These are phyloP conservation scores for Exophiala spinifera DNA, from an alignment of 2,329 filamentous ascomycete genomes.

Conservation along the genomic window DNA sequence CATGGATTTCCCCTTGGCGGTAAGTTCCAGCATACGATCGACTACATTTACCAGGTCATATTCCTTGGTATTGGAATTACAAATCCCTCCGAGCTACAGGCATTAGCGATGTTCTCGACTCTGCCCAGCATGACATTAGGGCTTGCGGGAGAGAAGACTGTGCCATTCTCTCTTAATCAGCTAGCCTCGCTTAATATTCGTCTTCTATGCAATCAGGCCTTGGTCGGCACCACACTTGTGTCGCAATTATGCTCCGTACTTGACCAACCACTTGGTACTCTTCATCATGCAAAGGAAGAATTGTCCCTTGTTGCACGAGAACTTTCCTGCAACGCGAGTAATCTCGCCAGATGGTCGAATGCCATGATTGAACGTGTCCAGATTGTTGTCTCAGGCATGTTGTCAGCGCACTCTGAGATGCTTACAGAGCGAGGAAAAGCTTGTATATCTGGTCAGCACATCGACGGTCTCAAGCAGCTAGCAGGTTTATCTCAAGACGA, in stretches of 20 bases:
- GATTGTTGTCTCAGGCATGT: conserved; percentile 10
- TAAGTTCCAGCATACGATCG: conserved; percentile 13
- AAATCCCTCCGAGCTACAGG: conserved; percentile 1
- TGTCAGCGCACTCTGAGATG: conserved; percentile 14
- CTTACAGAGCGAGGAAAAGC: conserved; percentile 11
- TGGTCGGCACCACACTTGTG: conserved; percentile 4
- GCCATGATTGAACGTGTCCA: conserved; percentile 5
- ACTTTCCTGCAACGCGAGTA: conserved; percentile 3
- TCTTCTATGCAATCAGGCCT: conserved; percentile 1
- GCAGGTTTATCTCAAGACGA: conserved; percentile 1
- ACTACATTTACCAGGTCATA: conserved; percentile 9
- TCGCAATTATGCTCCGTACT: conserved; percentile 10
- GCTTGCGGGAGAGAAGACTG: not conserved
- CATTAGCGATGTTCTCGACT: conserved; percentile 15
- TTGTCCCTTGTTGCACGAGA: conserved; percentile 11
- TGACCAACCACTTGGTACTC: conserved; percentile 20
- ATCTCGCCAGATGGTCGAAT: conserved; percentile 1
- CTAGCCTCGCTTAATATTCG: conserved; percentile 12
- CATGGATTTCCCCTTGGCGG: conserved; percentile 10
- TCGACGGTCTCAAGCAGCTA: conserved; percentile 3
- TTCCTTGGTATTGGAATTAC: not conserved
- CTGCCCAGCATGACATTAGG: not conserved
- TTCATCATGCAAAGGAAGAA: conserved; percentile 25
- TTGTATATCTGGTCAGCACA: not conserved
- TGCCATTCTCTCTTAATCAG: conserved; percentile 7